Evolutionary conservation across 2,329 filamentous ascomycete species (phyloP), one percentile per base, ranked within the genome.

Genomic region (Purpureocillium lavendulum): DNA sequence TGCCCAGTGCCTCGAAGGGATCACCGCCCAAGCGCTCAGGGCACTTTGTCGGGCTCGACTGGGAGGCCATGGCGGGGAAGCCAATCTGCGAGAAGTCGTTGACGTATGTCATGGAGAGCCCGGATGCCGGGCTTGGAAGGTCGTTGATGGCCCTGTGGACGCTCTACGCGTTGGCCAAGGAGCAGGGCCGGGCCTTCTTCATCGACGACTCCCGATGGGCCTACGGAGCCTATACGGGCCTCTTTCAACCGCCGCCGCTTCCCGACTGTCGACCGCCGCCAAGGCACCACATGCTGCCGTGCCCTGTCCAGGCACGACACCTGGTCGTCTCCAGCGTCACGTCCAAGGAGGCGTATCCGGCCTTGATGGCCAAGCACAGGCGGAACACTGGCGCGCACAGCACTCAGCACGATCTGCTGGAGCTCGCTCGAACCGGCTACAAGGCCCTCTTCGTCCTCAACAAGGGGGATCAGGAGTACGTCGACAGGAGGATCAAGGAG

Each of bases 191-290:
- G 17, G 70, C 78, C 1, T 94, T 94, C 60, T 94, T 94, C 63
- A 69, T 94, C 45, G 86, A 94, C 51, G 87, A 94, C 60, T 78
- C 82, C 7, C 73, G 82, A 48, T 94, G 88, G 82, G 80, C 83
- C 2, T 92, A 92, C 51, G 87, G 87, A 9, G 70, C 72, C 38
- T 94, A 86, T 54, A 72, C 71, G 1, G 71, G 77, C 37, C 87
- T 85, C 51, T 94, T 94, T 60, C 65, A 75, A 34, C 63, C 76
- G 3, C 82, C 82, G 1, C 81, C 84, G 0, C 49, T 69, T 2
- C 79, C 82, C 2, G 60, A 66, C 17, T 94, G 87, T 57, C 70
- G 74, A 7, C 77, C 82, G 14, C 86, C 87, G 11, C 81, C 83
- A n/a, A 67, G 73, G 18, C 77, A 84, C 40, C 77, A 88, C 49